A percentile compares a stretch with the other conserved stretches of the same genome.
Evolutionary conservation across 1,284 basidiomycete genomes (phyloP).

Genomic region (Cerioporus squamosus): DNA sequence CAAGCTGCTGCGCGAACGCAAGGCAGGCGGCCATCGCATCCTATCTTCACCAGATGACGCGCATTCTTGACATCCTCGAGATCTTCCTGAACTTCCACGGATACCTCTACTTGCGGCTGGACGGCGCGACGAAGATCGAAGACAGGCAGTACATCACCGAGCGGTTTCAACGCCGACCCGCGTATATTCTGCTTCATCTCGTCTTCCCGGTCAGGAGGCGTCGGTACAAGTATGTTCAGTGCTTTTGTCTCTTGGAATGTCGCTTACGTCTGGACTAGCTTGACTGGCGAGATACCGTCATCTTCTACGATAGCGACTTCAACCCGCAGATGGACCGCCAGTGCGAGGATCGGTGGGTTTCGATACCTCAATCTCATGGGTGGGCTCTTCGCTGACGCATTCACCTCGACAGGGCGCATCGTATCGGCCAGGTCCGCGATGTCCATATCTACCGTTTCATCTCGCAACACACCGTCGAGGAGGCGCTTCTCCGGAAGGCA

Average conservation of each 20-base stretch:
- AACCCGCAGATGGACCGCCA: constrained; percentile 98
- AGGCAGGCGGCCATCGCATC: constrained; percentile 86
- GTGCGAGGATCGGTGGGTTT: constrained; percentile 86
- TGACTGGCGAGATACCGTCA: constrained; percentile 96
- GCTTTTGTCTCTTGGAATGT: no score
- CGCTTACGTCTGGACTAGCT: constrained; percentile 44
- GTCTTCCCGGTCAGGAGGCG: constrained; percentile 91
- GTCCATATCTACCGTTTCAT: constrained; percentile 98
- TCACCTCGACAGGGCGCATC: constrained; percentile 67
- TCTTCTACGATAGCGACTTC: constrained; percentile 98
- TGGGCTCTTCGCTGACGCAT: not conserved
- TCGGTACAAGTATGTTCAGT: constrained; percentile 83
- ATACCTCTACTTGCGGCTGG: constrained; percentile 90
- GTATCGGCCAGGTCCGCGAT: constrained; percentile 96
- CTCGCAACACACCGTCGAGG: constrained; percentile 92
- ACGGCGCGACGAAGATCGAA: constrained; percentile 95
- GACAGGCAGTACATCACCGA: constrained; percentile 96
- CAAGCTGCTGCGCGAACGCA: constrained; percentile 80
- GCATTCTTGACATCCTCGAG: constrained; percentile 93
- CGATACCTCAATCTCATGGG: not conserved
- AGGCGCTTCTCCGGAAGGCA: constrained; percentile 94
- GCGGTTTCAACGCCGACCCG: constrained; percentile 93
- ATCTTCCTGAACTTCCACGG: constrained; percentile 94
- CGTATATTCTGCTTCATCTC: constrained; percentile 94
- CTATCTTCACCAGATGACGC: constrained; percentile 99